Base-by-base conservation (phyloP, 257 asterid species). In the Solanum paucissectum region DNA sequence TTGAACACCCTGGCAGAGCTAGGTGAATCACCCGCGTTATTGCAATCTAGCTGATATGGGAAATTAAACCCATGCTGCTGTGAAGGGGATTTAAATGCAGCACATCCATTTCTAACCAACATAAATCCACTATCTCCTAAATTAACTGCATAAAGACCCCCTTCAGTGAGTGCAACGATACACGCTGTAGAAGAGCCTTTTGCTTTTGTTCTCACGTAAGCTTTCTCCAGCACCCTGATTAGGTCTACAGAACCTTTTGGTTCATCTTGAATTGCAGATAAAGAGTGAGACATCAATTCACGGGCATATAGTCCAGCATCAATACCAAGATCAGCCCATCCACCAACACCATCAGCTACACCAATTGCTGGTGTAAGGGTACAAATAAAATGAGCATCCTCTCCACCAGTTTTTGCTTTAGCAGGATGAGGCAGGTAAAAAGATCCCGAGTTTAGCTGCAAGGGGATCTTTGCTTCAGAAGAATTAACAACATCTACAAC, bases 291-390 rank as follows among this genome's bases (percentile, higher is more conserved):
- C 88, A 88, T 88, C 2, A 88, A 52, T 10, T 88, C 88, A 11
- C 86, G 40, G 3, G 88, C 86, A 36, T 60, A 88, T 4, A 72
- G 16, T 10, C 90, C 86, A 4, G 88, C 86, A 25, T 88, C 88
- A 12, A 88, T 64, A 46, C 86, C 86, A 11, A 60, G 55, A 37
- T 76, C 58, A 12, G 60, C 52, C 90, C 90, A 88, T 12, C 90
- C 90, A n/a, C 90, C 88, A 49, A 88, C 88, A 3, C 88, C 88
- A 60, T 88, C 90, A 3, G 90, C 90, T 10, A 88, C 86, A 6
- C 90, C 88, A 10, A 84, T 33, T 2, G 86, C 83, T 25, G 69
- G 84, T 1, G 62, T 12, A 20, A 52, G 73, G 16, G 33, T 20
- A 33, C 88, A 74, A 5, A 88, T 86, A 27, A 88, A 85, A 34